Percentiles rank a stretch among this genome's conserved stretches.
Conservation (phyloP, 2,329 filamentous ascomycete genomes). For the Nakataea oryzae region DNA sequence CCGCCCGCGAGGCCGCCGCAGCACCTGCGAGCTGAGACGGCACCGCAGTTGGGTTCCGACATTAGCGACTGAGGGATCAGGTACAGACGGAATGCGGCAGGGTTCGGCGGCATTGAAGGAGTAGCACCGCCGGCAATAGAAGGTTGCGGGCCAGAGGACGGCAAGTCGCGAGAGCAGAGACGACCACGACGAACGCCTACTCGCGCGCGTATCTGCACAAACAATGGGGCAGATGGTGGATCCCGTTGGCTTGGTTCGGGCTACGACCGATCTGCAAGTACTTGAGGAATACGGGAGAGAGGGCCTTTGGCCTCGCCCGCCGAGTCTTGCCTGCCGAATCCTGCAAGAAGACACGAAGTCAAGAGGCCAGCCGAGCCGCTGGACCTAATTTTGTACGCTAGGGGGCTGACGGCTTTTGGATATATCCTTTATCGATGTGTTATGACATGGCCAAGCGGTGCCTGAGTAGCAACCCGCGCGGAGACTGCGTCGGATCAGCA, state of each 20-base stretch:
- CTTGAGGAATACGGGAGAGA: not conserved
- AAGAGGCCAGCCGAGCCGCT: not conserved
- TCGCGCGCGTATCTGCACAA: not conserved
- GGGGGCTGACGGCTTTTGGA: not conserved
- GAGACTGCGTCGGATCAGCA: too few species aligned
- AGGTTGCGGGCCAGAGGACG: not conserved
- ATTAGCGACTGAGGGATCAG: not conserved
- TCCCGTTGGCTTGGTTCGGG: not conserved
- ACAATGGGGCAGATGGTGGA: not conserved
- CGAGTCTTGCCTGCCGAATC: not conserved
- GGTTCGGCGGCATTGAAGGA: not conserved
- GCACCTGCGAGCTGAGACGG: not conserved
- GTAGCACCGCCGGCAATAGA: not conserved
- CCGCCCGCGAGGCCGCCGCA: slow-evolving; percentile 12
- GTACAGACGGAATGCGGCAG: not conserved
- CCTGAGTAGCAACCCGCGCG: too few species aligned
- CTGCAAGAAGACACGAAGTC: not conserved
- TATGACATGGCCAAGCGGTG: not conserved
- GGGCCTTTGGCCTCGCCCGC: not conserved
- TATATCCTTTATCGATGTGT: not conserved
- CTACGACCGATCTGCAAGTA: not conserved
- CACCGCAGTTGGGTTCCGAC: not conserved
- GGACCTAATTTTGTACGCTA: not conserved
- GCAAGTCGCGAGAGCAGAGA: not conserved
- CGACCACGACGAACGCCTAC: too few species aligned